Conservation (phyloP, 179 eudicot genomes). For the Sideroxylon spinosum region DNA sequence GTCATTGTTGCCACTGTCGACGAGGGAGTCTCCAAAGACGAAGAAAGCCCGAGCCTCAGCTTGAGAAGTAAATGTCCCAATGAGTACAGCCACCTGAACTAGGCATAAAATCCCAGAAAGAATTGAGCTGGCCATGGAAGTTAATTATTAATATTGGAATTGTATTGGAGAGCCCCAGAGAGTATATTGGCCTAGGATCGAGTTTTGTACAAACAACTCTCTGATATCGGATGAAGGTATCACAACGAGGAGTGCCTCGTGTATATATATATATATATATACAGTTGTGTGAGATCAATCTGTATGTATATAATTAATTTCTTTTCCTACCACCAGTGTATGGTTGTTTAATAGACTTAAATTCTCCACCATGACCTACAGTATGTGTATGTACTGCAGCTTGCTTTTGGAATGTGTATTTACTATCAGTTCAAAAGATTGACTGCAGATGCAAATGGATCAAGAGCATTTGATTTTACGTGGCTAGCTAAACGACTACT, state of each 20-base stretch:
- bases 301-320: conserved; percentile 4
- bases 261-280: neutral
- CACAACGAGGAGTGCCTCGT: neutral
- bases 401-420: neutral
- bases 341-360: conserved; percentile 20
- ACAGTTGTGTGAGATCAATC: neutral
- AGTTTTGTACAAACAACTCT: neutral
- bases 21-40: conserved; percentile 47
- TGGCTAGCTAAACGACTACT: too few relatives aligned
- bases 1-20: conserved; percentile 23
- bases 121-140: conserved; percentile 5
- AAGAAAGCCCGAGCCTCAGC: conserved; percentile 41
- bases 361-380: conserved; percentile 15
- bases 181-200: too few relatives aligned
- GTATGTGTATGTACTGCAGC: neutral
- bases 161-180: neutral
- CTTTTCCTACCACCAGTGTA: conserved; percentile 21
- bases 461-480: neutral
- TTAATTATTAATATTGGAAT: too few relatives aligned
- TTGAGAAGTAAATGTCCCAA: neutral
- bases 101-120: neutral
- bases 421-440: neutral
- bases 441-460: neutral
- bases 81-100: neutral
- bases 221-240: neutral